Conservation (phyloP, 805 yeast genomes). For the Candida xyloterini region DNA sequence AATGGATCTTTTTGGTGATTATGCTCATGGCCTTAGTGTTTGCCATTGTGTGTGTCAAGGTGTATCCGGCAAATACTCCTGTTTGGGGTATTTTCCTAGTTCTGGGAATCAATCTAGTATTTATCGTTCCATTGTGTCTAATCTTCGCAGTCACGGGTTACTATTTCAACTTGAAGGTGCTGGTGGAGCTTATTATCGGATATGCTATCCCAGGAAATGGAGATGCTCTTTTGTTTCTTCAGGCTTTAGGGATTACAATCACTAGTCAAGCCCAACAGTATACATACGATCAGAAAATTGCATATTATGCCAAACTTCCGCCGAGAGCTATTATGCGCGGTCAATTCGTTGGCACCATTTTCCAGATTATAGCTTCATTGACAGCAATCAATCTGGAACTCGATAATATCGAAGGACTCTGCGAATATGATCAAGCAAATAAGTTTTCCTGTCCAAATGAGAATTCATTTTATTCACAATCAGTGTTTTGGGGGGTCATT, state of each 20-base stretch:
- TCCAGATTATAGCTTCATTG: constrained; percentile 43
- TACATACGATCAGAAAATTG: constrained; percentile 57
- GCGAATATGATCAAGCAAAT: constrained; percentile 40
- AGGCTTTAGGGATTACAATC: constrained; percentile 56
- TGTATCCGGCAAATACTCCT: constrained; percentile 53
- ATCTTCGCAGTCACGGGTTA: constrained; percentile 63
- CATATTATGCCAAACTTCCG: constrained; percentile 62
- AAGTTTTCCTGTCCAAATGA: constrained; percentile 46
- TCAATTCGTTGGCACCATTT: constrained; percentile 43
- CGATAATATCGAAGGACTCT: constrained; percentile 40
- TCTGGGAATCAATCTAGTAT: constrained; percentile 48
- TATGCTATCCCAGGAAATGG: constrained; percentile 62
- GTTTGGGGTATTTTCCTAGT: constrained; percentile 63
- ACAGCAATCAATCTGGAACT: constrained; percentile 38
- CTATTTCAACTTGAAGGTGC: constrained; percentile 55
- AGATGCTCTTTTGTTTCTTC: constrained; percentile 59
- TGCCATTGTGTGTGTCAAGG: constrained; percentile 38
- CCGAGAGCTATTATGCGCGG: constrained; percentile 58
- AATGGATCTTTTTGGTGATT: constrained; percentile 59
- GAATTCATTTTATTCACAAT: constrained; percentile 48
- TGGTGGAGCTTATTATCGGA: constrained; percentile 64
- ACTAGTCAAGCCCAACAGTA: constrained; percentile 52
- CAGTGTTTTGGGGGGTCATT: constrained; percentile 63
- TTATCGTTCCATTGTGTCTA: constrained; percentile 60
- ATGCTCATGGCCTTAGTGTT: constrained; percentile 45